Evolutionary conservation across 2,329 filamentous ascomycete species (phyloP).

Genomic region (Claviceps capensis): DNA sequence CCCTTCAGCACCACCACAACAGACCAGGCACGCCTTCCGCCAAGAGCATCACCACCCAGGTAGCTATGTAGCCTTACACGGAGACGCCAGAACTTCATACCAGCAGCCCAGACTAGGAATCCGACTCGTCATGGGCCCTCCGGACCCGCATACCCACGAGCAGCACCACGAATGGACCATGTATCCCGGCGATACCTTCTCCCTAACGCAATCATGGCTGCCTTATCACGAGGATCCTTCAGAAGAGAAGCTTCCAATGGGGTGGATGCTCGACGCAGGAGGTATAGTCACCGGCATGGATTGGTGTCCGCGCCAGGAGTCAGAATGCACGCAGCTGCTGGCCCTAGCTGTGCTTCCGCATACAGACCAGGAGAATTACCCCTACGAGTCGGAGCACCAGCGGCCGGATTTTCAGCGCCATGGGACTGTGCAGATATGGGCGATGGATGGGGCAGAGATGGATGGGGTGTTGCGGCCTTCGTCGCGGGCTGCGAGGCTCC

Average conservation of each 20-base stretch:
- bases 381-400: constrained; percentile 23
- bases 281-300: constrained; percentile 38
- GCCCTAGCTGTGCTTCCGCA: constrained; percentile 38
- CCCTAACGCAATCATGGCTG: constrained; percentile 17
- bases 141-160: background rate
- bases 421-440: constrained; percentile 40
- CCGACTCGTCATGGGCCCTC: constrained; percentile 20
- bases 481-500: constrained; percentile 23
- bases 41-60: background rate
- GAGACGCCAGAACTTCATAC: constrained; percentile 18
- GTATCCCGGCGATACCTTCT: constrained; percentile 12
- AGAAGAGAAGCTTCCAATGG: constrained; percentile 18
- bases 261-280: constrained; percentile 41
- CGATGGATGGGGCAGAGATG: constrained; percentile 18
- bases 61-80: constrained; percentile 4
- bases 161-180: constrained; percentile 15
- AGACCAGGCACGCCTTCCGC: background rate
- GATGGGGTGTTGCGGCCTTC: constrained; percentile 20
- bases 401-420: constrained; percentile 25
- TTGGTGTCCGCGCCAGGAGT: constrained; percentile 33
- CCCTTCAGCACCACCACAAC: background rate
- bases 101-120: constrained; percentile 14
- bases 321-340: constrained; percentile 28
- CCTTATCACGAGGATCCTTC: constrained; percentile 15
- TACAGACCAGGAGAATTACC: constrained; percentile 32